phyloP scores from a whole-genome alignment of 2,329 filamentous ascomycete species.

The Orbilia quercus region DNA sequence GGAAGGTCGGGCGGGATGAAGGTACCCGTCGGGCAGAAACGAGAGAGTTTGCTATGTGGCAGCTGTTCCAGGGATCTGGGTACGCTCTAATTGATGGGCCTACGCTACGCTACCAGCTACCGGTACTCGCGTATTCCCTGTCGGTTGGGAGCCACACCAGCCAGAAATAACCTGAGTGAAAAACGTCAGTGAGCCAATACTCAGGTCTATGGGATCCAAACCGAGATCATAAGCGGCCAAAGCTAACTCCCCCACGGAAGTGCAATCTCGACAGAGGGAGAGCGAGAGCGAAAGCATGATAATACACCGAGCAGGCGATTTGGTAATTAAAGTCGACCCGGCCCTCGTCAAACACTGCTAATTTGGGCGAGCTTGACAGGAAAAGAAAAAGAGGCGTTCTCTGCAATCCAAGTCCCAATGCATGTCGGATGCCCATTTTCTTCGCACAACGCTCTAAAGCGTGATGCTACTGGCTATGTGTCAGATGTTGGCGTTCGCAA shows the following conservation, averaged over 20 bases:
- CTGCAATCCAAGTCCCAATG: slow-evolving; percentile 27
- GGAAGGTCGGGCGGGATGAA: slow-evolving; percentile 24
- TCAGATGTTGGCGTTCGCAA: slow-evolving; percentile 56
- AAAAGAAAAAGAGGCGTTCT: slow-evolving; percentile 16
- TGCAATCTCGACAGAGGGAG: not conserved
- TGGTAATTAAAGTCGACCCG: slow-evolving; percentile 39
- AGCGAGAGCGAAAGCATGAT: slow-evolving; percentile 15
- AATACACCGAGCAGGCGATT: slow-evolving; percentile 23
- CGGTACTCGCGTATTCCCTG: slow-evolving; percentile 49
- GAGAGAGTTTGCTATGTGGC: slow-evolving; percentile 19
- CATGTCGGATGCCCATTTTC: slow-evolving; percentile 33
- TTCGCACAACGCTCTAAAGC: slow-evolving; percentile 50
- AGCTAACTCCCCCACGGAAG: slow-evolving; percentile 24
- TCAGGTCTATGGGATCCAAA: slow-evolving; percentile 36
- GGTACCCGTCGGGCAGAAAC: slow-evolving; percentile 46
- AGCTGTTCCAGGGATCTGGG: slow-evolving; percentile 53
- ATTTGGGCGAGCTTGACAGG: slow-evolving; percentile 39
- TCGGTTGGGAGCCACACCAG: slow-evolving; percentile 37
- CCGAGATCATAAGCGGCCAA: slow-evolving; percentile 47
- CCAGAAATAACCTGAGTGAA: slow-evolving; percentile 27
- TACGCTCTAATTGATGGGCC: slow-evolving; percentile 26
- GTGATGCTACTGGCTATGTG: slow-evolving; percentile 56
- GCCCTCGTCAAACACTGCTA: slow-evolving; percentile 43
- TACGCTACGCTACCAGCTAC: too few relatives aligned
- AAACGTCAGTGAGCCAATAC: slow-evolving; percentile 46